phyloP scores from a whole-genome alignment of 148 eudicot genomes.

The Diospyros kaki region DNA sequence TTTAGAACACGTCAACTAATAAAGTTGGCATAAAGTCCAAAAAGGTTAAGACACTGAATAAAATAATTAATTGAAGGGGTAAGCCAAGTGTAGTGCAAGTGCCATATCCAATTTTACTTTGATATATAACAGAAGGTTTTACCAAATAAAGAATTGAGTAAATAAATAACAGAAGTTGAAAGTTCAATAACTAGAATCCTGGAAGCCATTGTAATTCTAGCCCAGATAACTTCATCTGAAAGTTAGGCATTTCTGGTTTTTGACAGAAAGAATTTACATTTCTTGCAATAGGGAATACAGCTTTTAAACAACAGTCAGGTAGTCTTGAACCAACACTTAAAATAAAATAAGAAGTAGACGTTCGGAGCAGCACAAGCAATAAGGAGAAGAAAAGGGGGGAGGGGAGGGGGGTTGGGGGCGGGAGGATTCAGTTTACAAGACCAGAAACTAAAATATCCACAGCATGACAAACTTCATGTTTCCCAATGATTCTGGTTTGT shows the following conservation, averaged over 20 bases:
- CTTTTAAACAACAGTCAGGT: too few relatives aligned
- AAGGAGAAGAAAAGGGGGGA: too few relatives aligned
- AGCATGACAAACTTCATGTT: too few relatives aligned
- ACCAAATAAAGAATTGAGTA: not conserved
- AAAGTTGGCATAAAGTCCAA: not conserved
- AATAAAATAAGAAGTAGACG: too few relatives aligned
- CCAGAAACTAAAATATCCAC: too few relatives aligned
- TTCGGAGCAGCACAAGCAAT: too few relatives aligned
- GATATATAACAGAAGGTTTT: not conserved
- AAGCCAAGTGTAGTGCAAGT: not conserved
- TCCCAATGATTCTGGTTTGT: too few relatives aligned
- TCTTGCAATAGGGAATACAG: not conserved
- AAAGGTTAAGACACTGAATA: not conserved
- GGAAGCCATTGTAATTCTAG: not conserved
- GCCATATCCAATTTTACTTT: not conserved
- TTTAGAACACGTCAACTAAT: not conserved
- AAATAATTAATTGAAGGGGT: not conserved
- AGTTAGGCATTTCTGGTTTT: not conserved
- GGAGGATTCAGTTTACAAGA: too few relatives aligned
- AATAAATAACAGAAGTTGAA: too few relatives aligned
- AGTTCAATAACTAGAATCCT: not conserved
- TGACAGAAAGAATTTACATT: not conserved
- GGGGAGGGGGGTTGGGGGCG: too few relatives aligned
- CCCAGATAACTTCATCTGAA: not conserved
- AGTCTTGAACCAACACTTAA: too few relatives aligned